Conservation (phyloP, 768 basidiomycete genomes). For the Melanogaster broomeanus region DNA sequence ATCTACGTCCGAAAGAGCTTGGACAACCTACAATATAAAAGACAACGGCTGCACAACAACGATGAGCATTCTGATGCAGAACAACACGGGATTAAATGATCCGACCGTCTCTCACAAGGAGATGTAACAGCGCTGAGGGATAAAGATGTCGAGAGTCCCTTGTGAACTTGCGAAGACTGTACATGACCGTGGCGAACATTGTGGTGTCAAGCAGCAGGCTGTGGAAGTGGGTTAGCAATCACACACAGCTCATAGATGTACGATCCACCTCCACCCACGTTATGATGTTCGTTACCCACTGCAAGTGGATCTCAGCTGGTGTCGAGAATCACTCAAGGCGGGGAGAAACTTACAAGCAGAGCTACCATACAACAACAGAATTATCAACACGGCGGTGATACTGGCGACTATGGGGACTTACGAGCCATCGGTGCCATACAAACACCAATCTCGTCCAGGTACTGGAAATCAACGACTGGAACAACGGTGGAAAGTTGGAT, state of each 20-base stretch:
- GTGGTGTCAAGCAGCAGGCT: slow-evolving; percentile 8
- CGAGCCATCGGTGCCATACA: slow-evolving; percentile 2
- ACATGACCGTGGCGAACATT: slow-evolving; percentile 4
- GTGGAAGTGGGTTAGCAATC: not conserved
- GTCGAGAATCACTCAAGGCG: no score
- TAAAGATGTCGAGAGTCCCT: slow-evolving; percentile 1
- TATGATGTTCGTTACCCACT: no score
- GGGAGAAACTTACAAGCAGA: not conserved
- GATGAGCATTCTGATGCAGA: not conserved
- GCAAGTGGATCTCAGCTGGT: not conserved
- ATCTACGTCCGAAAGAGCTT: no score
- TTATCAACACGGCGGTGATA: not conserved
- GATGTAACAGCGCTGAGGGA: slow-evolving; percentile 4
- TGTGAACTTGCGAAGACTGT: slow-evolving; percentile 6
- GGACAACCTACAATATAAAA: not conserved
- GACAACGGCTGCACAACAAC: not conserved
- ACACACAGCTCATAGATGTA: not conserved
- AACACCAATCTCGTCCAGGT: not conserved
- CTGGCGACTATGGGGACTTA: not conserved
- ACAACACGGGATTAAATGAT: not conserved
- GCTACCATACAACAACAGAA: not conserved
- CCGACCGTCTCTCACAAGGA: slow-evolving; percentile 18
- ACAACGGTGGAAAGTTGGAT: not conserved
- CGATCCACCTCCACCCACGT: no score
- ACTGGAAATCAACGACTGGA: not conserved